A percentile compares a stretch with the other conserved stretches of the same genome.
Conservation (phyloP, 306 rosid genomes). For the Cicer bijugum region DNA sequence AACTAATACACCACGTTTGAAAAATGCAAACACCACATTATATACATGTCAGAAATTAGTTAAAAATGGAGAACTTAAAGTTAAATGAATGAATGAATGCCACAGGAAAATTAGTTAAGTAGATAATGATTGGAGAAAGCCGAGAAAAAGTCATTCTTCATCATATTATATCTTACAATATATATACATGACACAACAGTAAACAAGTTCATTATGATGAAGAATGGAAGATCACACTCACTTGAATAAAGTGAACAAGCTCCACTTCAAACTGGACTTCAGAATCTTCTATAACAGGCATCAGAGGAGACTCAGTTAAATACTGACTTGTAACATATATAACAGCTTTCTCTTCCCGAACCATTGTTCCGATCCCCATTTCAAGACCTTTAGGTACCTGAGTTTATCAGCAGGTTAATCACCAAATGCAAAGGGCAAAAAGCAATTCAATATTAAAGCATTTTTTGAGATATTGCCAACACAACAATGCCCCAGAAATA, state of each 20-base stretch:
- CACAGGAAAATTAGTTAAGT: constrained; percentile 16
- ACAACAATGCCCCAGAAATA: constrained; percentile 34
- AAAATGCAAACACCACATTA: constrained; percentile 12
- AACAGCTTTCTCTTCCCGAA: constrained; percentile 84
- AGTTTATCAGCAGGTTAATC: constrained; percentile 22
- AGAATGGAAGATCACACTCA: constrained; percentile 51
- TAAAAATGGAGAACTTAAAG: constrained; percentile 24
- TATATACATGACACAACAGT: constrained; percentile 14
- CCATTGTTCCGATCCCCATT: constrained; percentile 93
- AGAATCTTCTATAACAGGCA: constrained; percentile 65
- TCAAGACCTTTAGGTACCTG: constrained; percentile 98
- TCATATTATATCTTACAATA: constrained; percentile 18
- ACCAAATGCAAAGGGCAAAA: constrained; percentile 19
- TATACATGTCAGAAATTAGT: constrained; percentile 6
- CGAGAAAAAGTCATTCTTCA: constrained; percentile 23
- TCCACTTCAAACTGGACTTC: constrained; percentile 93
- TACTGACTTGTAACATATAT: constrained; percentile 73
- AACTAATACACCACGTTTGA: neutral
- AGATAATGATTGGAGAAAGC: constrained; percentile 23
- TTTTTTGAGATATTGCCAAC: constrained; percentile 22
- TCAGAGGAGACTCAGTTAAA: constrained; percentile 73
- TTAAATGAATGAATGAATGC: constrained; percentile 18
- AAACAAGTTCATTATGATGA: constrained; percentile 37
- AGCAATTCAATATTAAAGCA: neutral
- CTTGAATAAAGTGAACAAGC: constrained; percentile 93